A percentile compares a stretch with the other conserved stretches of the same genome.
These are phyloP conservation scores for Brasenia schreberi DNA, from an alignment of 164 flowering plant genomes.

Conservation along the genomic window DNA sequence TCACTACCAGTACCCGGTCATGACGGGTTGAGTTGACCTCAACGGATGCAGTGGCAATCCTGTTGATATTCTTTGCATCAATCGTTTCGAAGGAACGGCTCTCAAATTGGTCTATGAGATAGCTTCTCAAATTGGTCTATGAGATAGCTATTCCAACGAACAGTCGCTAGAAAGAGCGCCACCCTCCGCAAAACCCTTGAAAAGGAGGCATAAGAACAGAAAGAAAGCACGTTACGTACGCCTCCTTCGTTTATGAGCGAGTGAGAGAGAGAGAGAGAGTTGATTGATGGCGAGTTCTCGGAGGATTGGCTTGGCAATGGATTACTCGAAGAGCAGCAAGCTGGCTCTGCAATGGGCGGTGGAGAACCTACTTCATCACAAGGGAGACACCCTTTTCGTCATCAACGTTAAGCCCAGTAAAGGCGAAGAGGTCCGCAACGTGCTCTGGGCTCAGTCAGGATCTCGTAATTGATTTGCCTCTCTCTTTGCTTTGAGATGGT, in stretches of 20 bases:
- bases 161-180: too few relatives aligned
- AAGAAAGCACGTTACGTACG: not conserved
- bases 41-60: too few relatives aligned
- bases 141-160: too few relatives aligned
- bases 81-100: too few relatives aligned
- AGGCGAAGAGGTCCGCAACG: conserved; percentile 23
- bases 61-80: too few relatives aligned
- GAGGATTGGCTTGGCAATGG: conserved; percentile 40
- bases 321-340: conserved; percentile 47
- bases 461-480: conserved; percentile 31
- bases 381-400: conserved; percentile 26
- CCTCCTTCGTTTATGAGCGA: not conserved
- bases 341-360: conserved; percentile 37
- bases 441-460: conserved; percentile 44
- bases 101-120: too few relatives aligned
- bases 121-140: too few relatives aligned
- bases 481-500: not conserved
- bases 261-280: not conserved
- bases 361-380: conserved; percentile 20
- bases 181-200: too few relatives aligned
- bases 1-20: too few relatives aligned
- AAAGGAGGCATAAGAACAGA: too few relatives aligned
- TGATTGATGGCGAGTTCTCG: conserved; percentile 21
- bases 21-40: too few relatives aligned
- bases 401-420: conserved; percentile 22